Conservation (phyloP, 768 basidiomycete species). For the Rhodotorula kratochvilovae region DNA sequence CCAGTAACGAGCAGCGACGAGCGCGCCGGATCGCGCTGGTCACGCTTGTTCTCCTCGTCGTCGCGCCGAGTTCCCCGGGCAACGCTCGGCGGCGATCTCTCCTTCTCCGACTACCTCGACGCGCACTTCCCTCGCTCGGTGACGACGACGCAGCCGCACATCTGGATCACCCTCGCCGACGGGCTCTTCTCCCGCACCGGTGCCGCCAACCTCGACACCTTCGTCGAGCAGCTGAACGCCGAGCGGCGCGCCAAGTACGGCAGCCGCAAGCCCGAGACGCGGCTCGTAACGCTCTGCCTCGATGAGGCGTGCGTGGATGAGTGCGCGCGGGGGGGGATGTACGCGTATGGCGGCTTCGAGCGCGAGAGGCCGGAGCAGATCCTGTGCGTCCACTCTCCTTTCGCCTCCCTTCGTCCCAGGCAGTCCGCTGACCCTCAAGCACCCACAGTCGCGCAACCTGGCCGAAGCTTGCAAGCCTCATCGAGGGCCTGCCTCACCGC, state of each 20-base stretch:
- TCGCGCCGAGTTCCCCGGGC: background rate
- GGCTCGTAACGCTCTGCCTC: conserved; percentile 25
- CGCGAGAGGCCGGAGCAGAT: conserved; percentile 9
- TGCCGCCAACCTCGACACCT: conserved; percentile 11
- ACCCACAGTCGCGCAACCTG: conserved; percentile 18
- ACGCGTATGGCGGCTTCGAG: background rate
- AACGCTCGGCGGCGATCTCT: background rate
- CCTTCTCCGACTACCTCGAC: conserved; percentile 26
- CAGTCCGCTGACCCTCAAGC: background rate
- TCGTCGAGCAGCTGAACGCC: conserved; percentile 24
- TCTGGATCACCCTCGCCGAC: conserved; percentile 36
- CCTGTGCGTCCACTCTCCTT: conserved; percentile 1
- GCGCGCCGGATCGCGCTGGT: background rate
- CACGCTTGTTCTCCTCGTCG: background rate
- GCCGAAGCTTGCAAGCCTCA: conserved; percentile 31
- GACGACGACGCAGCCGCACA: background rate
- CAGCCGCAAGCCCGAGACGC: conserved; percentile 3
- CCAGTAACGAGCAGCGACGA: background rate
- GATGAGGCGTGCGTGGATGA: conserved; percentile 14
- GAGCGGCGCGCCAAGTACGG: conserved; percentile 12
- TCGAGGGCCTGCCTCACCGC: conserved; percentile 20
- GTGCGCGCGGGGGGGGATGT: background rate
- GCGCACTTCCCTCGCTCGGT: conserved; percentile 5
- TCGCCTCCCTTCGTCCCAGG: conserved; percentile 5
- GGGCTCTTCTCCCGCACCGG: conserved; percentile 4